These are phyloP conservation scores for Rhizoclosmatium sp. DNA, from an alignment of 192 early-diverging fungal genomes.

Conservation along the genomic window DNA sequence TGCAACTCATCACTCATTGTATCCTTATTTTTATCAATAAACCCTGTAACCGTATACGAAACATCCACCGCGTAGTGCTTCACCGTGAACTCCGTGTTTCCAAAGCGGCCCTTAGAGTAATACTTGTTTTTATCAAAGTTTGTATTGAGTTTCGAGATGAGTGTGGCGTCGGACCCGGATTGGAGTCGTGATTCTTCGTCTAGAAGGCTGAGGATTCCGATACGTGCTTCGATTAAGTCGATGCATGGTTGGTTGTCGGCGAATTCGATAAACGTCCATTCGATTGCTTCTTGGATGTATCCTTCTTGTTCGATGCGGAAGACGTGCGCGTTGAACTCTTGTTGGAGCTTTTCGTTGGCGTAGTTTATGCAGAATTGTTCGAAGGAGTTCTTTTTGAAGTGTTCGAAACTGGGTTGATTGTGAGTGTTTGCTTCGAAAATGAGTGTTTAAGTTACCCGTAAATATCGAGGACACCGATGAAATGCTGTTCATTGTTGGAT, in stretches of 20 bases:
- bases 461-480: slow-evolving; percentile 95
- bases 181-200: slow-evolving; percentile 92
- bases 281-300: slow-evolving; percentile 71
- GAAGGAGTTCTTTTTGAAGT: slow-evolving; percentile 88
- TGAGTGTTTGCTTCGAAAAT: slow-evolving; percentile 48
- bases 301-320: slow-evolving; percentile 95
- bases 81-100: slow-evolving; percentile 78
- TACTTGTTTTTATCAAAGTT: slow-evolving; percentile 59
- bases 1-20: slow-evolving; percentile 86
- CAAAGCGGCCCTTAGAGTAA: slow-evolving; percentile 85
- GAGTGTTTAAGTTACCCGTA: slow-evolving; percentile 62
- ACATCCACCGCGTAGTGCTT: slow-evolving; percentile 91
- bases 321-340: slow-evolving; percentile 95
- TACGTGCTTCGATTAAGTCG: slow-evolving; percentile 85
- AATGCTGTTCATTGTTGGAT: slow-evolving; percentile 48
- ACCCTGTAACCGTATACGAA: slow-evolving; percentile 80
- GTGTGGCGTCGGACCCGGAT: slow-evolving; percentile 82
- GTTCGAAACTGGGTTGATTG: slow-evolving; percentile 66
- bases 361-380: slow-evolving; percentile 93
- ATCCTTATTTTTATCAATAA: slow-evolving; percentile 94
- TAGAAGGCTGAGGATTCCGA: slow-evolving; percentile 87
- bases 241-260: slow-evolving; percentile 96
- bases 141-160: slow-evolving; percentile 84
- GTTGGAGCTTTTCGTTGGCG: slow-evolving; percentile 94
- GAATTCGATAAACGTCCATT: slow-evolving; percentile 78